Percentiles rank a stretch among this genome's conserved stretches.
Evolutionary conservation across 352 stramenopile species (phyloP).

Genomic region (Elongisporangium undulatum): DNA sequence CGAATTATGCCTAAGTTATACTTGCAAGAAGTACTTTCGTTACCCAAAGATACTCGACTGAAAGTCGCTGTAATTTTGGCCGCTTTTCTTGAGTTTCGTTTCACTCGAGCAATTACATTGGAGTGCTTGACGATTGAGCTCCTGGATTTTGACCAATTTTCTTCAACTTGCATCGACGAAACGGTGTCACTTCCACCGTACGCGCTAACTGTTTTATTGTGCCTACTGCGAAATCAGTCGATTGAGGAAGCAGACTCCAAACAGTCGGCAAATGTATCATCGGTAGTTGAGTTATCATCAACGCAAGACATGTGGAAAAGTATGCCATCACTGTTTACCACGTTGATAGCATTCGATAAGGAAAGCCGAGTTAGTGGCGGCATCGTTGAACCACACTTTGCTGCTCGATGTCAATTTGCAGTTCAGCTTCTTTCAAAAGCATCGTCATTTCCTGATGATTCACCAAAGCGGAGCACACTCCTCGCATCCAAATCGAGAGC

Average conservation of each 20-base stretch:
- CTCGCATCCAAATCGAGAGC: background rate
- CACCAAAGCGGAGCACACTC: background rate
- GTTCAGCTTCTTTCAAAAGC: conserved; percentile 41
- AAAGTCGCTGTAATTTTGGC: conserved; percentile 31
- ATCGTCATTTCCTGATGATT: conserved; percentile 35
- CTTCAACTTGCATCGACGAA: conserved; percentile 24
- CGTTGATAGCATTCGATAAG: conserved; percentile 15
- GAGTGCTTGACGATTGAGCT: conserved; percentile 44
- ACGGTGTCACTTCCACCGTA: conserved; percentile 35
- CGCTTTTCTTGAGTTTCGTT: conserved; percentile 37
- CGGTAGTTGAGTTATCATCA: background rate
- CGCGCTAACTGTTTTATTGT: conserved; percentile 29
- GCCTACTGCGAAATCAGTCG: conserved; percentile 21
- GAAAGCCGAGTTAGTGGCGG: conserved; percentile 1
- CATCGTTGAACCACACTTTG: conserved; percentile 4
- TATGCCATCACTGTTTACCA: conserved; percentile 37
- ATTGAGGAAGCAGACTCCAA: conserved; percentile 18
- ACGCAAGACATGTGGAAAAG: conserved; percentile 19
- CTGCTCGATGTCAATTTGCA: conserved; percentile 30
- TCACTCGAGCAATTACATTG: conserved; percentile 24
- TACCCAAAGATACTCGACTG: conserved; percentile 22
- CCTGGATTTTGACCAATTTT: conserved; percentile 19
- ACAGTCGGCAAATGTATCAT: background rate
- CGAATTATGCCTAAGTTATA: conserved; percentile 28
- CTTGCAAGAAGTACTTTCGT: conserved; percentile 19